Base-by-base conservation (phyloP, 768 basidiomycete genomes). In the Gloeophyllum trabeum region DNA sequence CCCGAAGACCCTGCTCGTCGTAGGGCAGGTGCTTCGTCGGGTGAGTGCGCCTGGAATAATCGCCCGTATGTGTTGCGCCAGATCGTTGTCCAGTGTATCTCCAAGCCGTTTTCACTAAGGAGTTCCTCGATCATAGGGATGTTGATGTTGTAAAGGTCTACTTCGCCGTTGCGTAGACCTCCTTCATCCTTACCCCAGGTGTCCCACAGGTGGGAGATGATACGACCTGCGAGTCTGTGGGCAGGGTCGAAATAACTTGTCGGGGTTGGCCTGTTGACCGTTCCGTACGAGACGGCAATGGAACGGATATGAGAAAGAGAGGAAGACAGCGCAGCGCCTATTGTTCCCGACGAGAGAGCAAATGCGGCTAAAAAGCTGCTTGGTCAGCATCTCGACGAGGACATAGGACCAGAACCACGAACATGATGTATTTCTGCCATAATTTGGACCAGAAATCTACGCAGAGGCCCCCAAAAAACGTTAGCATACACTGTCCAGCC, bases 211-310 rank as follows among this genome's bases (percentile, higher is more conserved):
- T 81, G 64, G 24, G 67, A 56, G 48, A 90, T 71, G 52, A 96
- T 84, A 18, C 73, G 67, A 21, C 72, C 61, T 19, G 80, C 70
- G 19, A 91, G 67, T 4, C 61, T 55, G 56, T 93, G 77, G 1
- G 92, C 89, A n/a, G 86, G 81, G 26, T 78, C 69, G 49, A 77
- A 65, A 41, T 72, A 71, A 13, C 60, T 48, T 5, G 58, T 46
- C 2, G 87, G 80, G 4, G 81, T 80, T 1, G 86, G 84, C 53
- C 76, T 71, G 35, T 71, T 56, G 40, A 93, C 75, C 13, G 71
- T 85, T 25, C 90, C 90, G 56, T 96, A 94, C 0, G 89, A 93
- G 26, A 97, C 54, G 1, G 93, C 92, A 44, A 96, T 83, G 32
- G 88, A 76, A 28, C 88, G 81, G 22, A 65, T 69, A 44, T 67